Base-by-base conservation (phyloP, 2,329 filamentous ascomycete species). In the Aaosphaeria pasadenensis region DNA sequence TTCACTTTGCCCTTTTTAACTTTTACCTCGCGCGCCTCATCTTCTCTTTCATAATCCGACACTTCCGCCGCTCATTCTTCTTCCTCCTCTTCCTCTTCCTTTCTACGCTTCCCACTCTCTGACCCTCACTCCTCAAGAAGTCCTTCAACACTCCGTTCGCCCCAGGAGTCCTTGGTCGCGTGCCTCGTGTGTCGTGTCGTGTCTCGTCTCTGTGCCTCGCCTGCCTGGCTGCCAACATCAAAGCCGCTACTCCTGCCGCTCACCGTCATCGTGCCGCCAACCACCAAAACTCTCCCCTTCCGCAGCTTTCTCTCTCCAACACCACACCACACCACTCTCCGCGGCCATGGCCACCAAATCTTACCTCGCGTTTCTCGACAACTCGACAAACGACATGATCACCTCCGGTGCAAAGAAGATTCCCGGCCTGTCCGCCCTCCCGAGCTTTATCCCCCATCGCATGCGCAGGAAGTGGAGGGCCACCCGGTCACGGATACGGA, bases 401-500 rank as follows among this genome's bases (percentile, higher is more conserved):
- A 66, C 76, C 54, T 65, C 71, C 55, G 63, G 64, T 43, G 58
- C 71, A 48, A 73, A 71, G 49, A 73, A 71, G 49, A 56, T 76
- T 49, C 75, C 76, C 6, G 73, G 77, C 62, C 73, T 75, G 59
- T 71, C 76, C 9, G 73, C 73, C 43, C 58, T 80, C 60, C 74
- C 75, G 47, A 73, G 73, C 66, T 73, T 80, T 53, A 74, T 87
- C 42, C 84, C 85, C 43, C 83, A 86, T 69, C 78, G 84, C 55
- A 76, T 87, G 65, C 83, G 85, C 58, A 76, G 86, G 61, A 84
- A 81, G 71, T 76, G 87, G 68, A 78, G 86, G 49, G 73, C 73
- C 39, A 77, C 76, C 47, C 68, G 70, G 53, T 88, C 85, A 49
- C 86, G 85, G 64, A 77, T 88, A 61, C 83, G 84, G 56, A 84